These are phyloP conservation scores for Plantago coronopus DNA, from an alignment of 305 asterid genomes.

Conservation along the genomic window DNA sequence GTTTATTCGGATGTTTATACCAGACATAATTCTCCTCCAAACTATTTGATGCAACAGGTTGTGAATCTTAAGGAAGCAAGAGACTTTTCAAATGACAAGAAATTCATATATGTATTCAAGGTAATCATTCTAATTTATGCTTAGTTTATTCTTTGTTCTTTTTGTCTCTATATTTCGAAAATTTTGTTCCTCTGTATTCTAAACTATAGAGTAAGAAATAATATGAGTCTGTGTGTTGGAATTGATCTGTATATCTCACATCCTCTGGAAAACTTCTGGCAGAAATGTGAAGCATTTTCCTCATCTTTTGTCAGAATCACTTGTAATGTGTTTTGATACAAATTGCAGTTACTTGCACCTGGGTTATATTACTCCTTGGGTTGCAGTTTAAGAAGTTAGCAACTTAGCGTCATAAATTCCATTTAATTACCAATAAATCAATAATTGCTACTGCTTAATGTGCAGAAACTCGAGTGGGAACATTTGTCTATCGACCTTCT, in stretches of 20 bases:
- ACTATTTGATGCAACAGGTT: conserved; percentile 49
- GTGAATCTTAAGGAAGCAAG: conserved; percentile 98
- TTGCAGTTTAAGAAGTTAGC: neutral
- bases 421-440: too few relatives aligned
- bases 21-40: conserved; percentile 24
- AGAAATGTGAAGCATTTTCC: neutral
- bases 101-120: conserved; percentile 90
- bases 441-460: conserved; percentile 23
- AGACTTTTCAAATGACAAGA: conserved; percentile 88
- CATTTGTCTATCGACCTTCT: conserved; percentile 87
- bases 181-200: conserved; percentile 17
- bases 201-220: conserved; percentile 12
- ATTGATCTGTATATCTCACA: neutral
- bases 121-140: conserved; percentile 38
- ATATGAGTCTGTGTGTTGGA: neutral
- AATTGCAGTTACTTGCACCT: neutral
- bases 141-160: conserved; percentile 17
- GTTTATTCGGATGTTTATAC: conserved; percentile 26
- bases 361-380: neutral
- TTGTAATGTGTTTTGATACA: neutral
- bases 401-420: too few relatives aligned
- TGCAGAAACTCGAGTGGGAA: conserved; percentile 98
- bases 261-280: conserved; percentile 11
- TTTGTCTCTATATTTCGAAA: conserved; percentile 2
- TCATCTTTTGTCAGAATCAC: conserved; percentile 5